phyloP scores from a whole-genome alignment of 768 basidiomycete genomes.

The Tylopilus subfusipes region DNA sequence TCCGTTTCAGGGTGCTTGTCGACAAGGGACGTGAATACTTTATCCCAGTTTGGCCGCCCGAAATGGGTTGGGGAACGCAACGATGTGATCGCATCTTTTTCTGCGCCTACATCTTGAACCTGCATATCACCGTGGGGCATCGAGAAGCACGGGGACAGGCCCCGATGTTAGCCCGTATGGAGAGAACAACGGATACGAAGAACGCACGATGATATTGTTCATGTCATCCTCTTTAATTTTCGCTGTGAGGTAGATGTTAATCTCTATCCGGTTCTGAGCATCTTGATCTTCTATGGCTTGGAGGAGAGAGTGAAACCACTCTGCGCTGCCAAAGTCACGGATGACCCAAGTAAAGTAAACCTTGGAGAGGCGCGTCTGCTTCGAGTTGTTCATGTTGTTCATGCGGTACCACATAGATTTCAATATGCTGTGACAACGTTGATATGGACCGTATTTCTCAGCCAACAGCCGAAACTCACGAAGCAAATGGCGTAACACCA shows the following conservation, averaged over 20 bases:
- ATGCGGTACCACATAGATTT: constrained; percentile 96
- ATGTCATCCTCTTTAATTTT: constrained; percentile 90
- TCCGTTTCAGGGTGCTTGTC: constrained; percentile 87
- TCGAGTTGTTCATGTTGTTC: constrained; percentile 76
- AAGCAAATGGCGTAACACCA: constrained; percentile 94
- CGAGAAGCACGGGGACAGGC: background rate
- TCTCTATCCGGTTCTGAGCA: constrained; percentile 79
- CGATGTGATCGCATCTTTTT: constrained; percentile 87
- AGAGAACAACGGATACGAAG: background rate
- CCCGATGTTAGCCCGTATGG: constrained; percentile 1
- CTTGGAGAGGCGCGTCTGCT: constrained; percentile 82
- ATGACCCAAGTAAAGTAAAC: constrained; percentile 96
- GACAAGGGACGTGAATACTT: constrained; percentile 65
- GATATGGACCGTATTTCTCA: background rate
- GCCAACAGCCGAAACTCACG: constrained; percentile 48
- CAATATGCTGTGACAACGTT: constrained; percentile 52
- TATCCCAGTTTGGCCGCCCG: constrained; percentile 85
- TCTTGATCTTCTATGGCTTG: constrained; percentile 95
- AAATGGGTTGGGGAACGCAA: constrained; percentile 91
- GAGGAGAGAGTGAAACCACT: constrained; percentile 93
- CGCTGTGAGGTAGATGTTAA: constrained; percentile 90
- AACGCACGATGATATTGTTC: constrained; percentile 81
- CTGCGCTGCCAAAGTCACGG: constrained; percentile 83
- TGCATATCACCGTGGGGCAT: constrained; percentile 18
- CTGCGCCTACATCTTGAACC: constrained; percentile 89